Evolutionary conservation across 495 filamentous ascomycete genomes (phyloP), one percentile per base, ranked within the genome.

Genomic region (Penicillium roqueforti): DNA sequence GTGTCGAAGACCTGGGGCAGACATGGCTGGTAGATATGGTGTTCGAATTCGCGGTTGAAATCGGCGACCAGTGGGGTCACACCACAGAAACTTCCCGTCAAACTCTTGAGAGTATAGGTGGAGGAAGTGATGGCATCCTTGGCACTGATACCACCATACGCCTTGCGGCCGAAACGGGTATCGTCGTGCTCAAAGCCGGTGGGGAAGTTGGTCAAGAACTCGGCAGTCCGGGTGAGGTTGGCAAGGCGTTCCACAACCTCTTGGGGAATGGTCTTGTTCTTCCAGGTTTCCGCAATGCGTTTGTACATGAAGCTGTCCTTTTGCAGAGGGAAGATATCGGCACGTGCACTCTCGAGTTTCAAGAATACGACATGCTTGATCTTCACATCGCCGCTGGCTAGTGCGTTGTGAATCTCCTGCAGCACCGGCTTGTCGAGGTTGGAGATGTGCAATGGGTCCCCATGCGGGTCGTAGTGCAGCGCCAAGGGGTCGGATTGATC

Each of bases 1-100:
- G 67, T 66, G 8, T 72, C 60, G 26, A 79, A 61, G 20, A 78
- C 56, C 28, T 79, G 75, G 1, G 75, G 62, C 32, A 78, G 58
- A 48, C 77, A 80, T 0, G 77, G 77, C 50, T 80, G 74, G 45
- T 80, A 80, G 34, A 78, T 73, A 50, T 77, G 74, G 26, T 74
- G 56, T 22, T 73, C 58, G 51, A 70, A 73, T 57, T 80, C 77
- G 26, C 66, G 69, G 54, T 77, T 74, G 57, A 80, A 78, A 43
- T 80, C 77, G 6, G 73, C 75, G 14, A 76, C 70, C 6, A 80
- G 62, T 1, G 76, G 77, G 1, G 67, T 65, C 40, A 77, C 68
- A 7, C 76, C 76, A 37, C 77, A 80, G 25, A 77, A 60, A n/a
- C 69, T 75, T 4, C 74, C 76, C 1, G 70, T 58, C 18, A 78